Evolutionary conservation across 1,284 basidiomycete species (phyloP).

Genomic region (Fomitopsis palustris): DNA sequence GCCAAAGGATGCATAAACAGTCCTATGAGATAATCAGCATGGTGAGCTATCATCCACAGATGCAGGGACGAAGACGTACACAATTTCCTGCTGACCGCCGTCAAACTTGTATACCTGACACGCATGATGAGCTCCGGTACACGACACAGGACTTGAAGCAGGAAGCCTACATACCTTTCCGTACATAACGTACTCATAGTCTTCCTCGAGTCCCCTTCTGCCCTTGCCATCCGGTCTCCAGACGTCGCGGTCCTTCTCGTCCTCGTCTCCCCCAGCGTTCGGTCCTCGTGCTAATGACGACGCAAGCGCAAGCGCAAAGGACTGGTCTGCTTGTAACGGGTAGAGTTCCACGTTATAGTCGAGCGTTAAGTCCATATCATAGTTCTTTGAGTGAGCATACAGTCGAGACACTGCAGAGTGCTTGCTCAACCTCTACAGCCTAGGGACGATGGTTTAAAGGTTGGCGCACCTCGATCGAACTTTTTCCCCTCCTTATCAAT

Average conservation of each 20-base stretch:
- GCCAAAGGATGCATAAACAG: slow-evolving; percentile 94
- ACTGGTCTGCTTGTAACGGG: slow-evolving; percentile 65
- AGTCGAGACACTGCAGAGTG: slow-evolving; percentile 74
- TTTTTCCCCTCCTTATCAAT: slow-evolving; percentile 96
- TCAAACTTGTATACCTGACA: slow-evolving; percentile 95
- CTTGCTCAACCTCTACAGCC: neutral
- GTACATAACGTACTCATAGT: slow-evolving; percentile 99
- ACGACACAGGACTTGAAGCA: neutral
- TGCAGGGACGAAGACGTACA: slow-evolving; percentile 46
- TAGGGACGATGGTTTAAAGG: neutral
- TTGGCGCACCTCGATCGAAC: slow-evolving; percentile 84
- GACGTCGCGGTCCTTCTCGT: slow-evolving; percentile 73
- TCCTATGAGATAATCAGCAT: slow-evolving; percentile 45
- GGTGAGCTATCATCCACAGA: slow-evolving; percentile 3
- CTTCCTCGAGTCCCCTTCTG: slow-evolving; percentile 85
- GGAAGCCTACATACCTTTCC: slow-evolving; percentile 71
- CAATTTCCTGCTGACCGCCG: slow-evolving; percentile 76
- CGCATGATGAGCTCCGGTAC: neutral
- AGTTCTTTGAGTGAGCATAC: slow-evolving; percentile 81
- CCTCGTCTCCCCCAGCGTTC: slow-evolving; percentile 42
- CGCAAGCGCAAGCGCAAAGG: slow-evolving; percentile 84
- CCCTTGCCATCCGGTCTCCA: slow-evolving; percentile 91
- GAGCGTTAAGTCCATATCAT: slow-evolving; percentile 85
- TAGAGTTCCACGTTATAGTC: slow-evolving; percentile 92
- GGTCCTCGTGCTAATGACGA: slow-evolving; percentile 74